phyloP scores from a whole-genome alignment of 2,329 filamentous ascomycete genomes.

The Verticillium longisporum region DNA sequence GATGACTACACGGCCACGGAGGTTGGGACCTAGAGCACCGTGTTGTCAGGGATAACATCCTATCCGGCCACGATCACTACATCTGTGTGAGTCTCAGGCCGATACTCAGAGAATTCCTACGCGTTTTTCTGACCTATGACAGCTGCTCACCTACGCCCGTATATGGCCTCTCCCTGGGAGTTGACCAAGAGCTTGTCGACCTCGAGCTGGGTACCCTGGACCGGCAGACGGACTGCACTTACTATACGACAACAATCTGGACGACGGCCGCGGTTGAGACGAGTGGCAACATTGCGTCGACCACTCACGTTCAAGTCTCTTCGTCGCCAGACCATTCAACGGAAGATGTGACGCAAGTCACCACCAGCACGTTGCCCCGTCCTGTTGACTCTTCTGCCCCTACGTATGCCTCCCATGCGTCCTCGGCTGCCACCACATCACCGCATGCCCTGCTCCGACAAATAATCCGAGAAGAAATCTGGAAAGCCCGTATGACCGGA shows the following conservation, averaged over 20 bases:
- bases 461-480: constrained; percentile 21
- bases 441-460: constrained; percentile 34
- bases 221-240: constrained; percentile 7
- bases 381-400: not conserved
- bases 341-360: too few species aligned
- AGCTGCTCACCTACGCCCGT: not conserved
- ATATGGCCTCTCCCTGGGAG: not conserved
- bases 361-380: too few species aligned
- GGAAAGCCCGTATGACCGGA: constrained; percentile 9
- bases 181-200: not conserved
- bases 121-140: not conserved
- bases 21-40: not conserved
- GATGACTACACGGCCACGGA: not conserved
- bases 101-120: not conserved
- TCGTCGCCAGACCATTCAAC: too few species aligned
- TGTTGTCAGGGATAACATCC: constrained; percentile 4
- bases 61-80: constrained; percentile 11
- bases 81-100: constrained; percentile 3
- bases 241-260: constrained; percentile 11
- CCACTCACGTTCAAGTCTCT: not conserved
- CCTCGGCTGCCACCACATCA: not conserved
- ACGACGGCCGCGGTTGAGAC: constrained; percentile 5
- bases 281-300: not conserved
- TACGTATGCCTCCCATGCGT: constrained; percentile 1
- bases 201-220: not conserved